phyloP scores from a whole-genome alignment of 2,329 filamentous ascomycete species.

The Ceratocystis ficicola region DNA sequence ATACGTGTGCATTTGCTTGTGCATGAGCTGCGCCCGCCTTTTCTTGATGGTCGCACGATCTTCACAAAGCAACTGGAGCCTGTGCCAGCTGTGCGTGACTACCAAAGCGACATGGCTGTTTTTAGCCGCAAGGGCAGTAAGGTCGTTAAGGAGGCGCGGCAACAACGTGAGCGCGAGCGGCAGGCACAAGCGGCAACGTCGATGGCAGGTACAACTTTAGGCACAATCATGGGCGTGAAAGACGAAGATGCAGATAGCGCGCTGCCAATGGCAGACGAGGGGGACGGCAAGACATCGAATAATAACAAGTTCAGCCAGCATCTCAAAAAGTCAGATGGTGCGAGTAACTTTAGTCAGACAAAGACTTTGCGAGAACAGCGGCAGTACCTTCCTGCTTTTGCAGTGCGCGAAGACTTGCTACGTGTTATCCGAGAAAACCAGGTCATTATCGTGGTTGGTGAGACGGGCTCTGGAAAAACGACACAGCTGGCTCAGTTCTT shows the following conservation, averaged over 20 bases:
- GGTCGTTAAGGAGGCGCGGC: conserved; percentile 80
- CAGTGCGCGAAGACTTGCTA: conserved; percentile 83
- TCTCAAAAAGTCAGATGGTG: conserved; percentile 73
- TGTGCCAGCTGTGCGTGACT: conserved; percentile 80
- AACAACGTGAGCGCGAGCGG: conserved; percentile 84
- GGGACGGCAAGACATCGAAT: conserved; percentile 34
- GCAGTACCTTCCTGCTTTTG: conserved; percentile 89
- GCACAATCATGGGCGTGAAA: conserved; percentile 91
- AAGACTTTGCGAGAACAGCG: conserved; percentile 84
- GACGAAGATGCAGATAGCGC: conserved; percentile 87
- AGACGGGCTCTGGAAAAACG: conserved; percentile 95
- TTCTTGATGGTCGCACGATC: conserved; percentile 84
- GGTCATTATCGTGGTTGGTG: conserved; percentile 89
- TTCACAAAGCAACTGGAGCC: conserved; percentile 97
- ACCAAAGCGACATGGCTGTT: conserved; percentile 97
- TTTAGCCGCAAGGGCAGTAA: conserved; percentile 91
- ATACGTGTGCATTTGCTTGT: conserved; percentile 83
- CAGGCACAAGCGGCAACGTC: conserved; percentile 94
- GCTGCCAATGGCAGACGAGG: conserved; percentile 60
- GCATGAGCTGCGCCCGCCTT: conserved; percentile 86
- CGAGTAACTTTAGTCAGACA: conserved; percentile 84
- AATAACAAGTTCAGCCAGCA: conserved; percentile 75
- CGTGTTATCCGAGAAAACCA: conserved; percentile 93
- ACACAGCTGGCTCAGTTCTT: conserved; percentile 95
- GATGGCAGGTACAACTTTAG: conserved; percentile 77